These are phyloP conservation scores for Poteriospumella lacustris DNA, from an alignment of 108 stramenopile species.

Conservation along the genomic window DNA sequence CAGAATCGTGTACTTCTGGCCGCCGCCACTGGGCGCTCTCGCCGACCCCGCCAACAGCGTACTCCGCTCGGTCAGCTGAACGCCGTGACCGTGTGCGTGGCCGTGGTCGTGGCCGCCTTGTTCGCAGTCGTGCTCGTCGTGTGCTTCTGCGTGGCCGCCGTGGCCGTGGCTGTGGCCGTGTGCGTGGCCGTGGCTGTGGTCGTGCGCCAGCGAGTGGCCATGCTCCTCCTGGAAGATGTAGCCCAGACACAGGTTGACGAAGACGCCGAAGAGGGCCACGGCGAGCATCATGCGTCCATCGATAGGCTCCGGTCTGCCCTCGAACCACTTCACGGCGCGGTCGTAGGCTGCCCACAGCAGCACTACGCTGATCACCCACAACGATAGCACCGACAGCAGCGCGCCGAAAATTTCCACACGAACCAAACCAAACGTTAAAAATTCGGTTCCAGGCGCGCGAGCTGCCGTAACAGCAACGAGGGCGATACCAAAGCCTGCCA, in stretches of 20 bases:
- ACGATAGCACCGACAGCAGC: neutral
- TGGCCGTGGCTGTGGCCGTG: neutral
- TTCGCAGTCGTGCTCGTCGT: neutral
- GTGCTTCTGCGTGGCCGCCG: neutral
- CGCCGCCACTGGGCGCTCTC: too few relatives aligned
- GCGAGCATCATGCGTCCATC: neutral
- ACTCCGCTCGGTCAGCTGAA: too few relatives aligned
- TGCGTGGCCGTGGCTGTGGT: neutral
- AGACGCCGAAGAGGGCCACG: neutral
- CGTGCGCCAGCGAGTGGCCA: neutral
- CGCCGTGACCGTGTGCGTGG: neutral
- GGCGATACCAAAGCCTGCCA: constrained; percentile 1
- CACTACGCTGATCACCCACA: neutral
- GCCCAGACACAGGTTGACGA: constrained; percentile 5
- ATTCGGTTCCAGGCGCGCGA: neutral
- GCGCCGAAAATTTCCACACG: constrained; percentile 24
- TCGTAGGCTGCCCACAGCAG: constrained; percentile 8
- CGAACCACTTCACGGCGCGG: neutral
- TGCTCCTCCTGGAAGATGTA: neutral
- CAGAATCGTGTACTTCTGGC: too few relatives aligned
- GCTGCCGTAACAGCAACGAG: neutral
- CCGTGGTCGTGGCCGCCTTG: neutral
- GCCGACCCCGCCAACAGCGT: too few relatives aligned
- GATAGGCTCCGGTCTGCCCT: neutral
- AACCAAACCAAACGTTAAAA: neutral